phyloP scores from a whole-genome alignment of 108 stramenopile genomes.

The Cyclostephanos tholiformis region DNA sequence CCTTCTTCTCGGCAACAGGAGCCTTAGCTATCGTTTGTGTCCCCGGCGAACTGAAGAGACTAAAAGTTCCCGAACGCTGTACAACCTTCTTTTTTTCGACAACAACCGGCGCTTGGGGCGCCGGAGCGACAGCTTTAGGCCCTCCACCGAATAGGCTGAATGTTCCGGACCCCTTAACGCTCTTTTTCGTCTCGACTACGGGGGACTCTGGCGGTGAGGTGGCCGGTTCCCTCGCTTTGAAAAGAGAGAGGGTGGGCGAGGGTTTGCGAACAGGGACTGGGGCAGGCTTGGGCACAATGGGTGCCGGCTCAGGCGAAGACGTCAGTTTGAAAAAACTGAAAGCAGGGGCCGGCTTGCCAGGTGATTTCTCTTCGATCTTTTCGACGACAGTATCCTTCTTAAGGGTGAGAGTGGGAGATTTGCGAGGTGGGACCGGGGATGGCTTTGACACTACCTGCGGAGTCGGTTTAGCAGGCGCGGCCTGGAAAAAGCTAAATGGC shows the following conservation, averaged over 20 bases:
- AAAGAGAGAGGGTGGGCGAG: constrained; percentile 44
- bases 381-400: constrained; percentile 6
- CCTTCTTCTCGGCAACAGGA: constrained; percentile 37
- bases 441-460: constrained; percentile 21
- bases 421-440: constrained; percentile 35
- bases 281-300: constrained; percentile 12
- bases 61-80: constrained; percentile 50
- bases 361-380: constrained; percentile 21
- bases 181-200: constrained; percentile 24
- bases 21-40: constrained; percentile 24
- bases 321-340: not conserved
- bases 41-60: constrained; percentile 48
- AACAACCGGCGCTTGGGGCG: constrained; percentile 22
- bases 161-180: constrained; percentile 6
- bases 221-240: constrained; percentile 45
- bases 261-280: constrained; percentile 43
- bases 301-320: not conserved
- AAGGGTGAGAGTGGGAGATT: constrained; percentile 45
- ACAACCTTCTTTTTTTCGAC: constrained; percentile 25
- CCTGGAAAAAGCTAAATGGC: constrained; percentile 43
- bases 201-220: constrained; percentile 40
- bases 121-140: constrained; percentile 30
- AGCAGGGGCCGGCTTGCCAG: constrained; percentile 9
- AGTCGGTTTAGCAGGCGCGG: constrained; percentile 10
- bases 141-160: constrained; percentile 13